These are phyloP conservation scores for Strigomonas culicis DNA, from an alignment of 208 protist genomes.

Conservation along the genomic window DNA sequence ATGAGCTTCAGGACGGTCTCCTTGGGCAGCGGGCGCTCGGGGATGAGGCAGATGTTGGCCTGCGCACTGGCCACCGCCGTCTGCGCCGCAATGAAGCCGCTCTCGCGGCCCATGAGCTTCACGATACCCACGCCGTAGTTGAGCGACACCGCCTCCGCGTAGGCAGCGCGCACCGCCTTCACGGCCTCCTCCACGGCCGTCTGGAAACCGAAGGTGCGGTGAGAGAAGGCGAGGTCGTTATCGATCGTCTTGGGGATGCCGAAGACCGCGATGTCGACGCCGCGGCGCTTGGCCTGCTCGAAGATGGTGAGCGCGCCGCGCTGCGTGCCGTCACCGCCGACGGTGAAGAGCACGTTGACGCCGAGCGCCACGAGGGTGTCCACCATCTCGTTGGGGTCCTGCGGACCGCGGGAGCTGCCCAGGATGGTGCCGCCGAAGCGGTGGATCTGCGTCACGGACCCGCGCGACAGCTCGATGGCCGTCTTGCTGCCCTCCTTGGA, in stretches of 20 bases:
- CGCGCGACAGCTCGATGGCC: slow-evolving; percentile 79
- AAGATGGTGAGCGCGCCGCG: slow-evolving; percentile 78
- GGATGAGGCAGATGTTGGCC: slow-evolving; percentile 92
- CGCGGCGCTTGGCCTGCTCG: slow-evolving; percentile 77
- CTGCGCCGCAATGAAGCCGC: slow-evolving; percentile 93
- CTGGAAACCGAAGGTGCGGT: slow-evolving; percentile 94
- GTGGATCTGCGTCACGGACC: slow-evolving; percentile 86
- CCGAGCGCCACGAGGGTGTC: slow-evolving; percentile 82
- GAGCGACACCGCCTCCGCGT: slow-evolving; percentile 86
- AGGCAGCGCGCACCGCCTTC: slow-evolving; percentile 84
- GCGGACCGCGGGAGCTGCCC: slow-evolving; percentile 89
- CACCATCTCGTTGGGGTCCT: slow-evolving; percentile 87
- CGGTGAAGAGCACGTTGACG: slow-evolving; percentile 92
- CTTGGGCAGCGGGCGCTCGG: slow-evolving; percentile 86
- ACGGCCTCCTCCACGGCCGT: slow-evolving; percentile 92
- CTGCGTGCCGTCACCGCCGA: slow-evolving; percentile 95
- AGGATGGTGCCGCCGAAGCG: slow-evolving; percentile 91
- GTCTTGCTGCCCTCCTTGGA: slow-evolving; percentile 85
- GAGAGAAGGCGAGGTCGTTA: slow-evolving; percentile 93
- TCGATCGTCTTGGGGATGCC: slow-evolving; percentile 97
- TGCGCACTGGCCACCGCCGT: slow-evolving; percentile 87
- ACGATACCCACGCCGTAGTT: slow-evolving; percentile 93
- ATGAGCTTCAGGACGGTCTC: slow-evolving; percentile 81
- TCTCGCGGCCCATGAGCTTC: slow-evolving; percentile 95
- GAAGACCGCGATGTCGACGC: slow-evolving; percentile 86